Conservation (phyloP, 1,139 yeast species). For the Debaryomycetaceae sp. region DNA sequence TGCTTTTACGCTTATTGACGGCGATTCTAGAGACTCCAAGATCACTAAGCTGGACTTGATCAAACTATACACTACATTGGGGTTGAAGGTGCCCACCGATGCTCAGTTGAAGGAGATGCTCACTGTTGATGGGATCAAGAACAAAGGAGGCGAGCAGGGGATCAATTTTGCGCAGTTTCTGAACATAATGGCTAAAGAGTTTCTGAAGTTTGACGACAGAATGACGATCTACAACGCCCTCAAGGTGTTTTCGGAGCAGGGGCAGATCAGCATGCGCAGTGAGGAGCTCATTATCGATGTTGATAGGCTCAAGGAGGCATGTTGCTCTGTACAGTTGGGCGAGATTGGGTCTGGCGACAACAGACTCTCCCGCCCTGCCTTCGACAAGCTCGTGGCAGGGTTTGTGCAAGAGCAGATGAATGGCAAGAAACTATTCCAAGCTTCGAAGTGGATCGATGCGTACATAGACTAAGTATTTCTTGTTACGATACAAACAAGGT, state of each 20-base stretch:
- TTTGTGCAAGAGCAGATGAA: slow-evolving; percentile 57
- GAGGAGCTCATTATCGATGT: slow-evolving; percentile 43
- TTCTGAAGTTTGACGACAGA: slow-evolving; percentile 57
- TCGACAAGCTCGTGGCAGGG: slow-evolving; percentile 51
- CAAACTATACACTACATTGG: slow-evolving; percentile 50
- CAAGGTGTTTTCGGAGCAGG: slow-evolving; percentile 50
- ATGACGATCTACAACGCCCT: slow-evolving; percentile 63
- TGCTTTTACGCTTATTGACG: slow-evolving; percentile 69
- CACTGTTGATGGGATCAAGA: slow-evolving; percentile 17
- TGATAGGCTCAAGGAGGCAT: slow-evolving; percentile 48
- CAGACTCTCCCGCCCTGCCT: slow-evolving; percentile 51
- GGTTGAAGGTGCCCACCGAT: slow-evolving; percentile 40
- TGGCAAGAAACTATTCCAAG: slow-evolving; percentile 54
- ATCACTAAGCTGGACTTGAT: slow-evolving; percentile 60
- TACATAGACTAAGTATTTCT: slow-evolving; percentile 32
- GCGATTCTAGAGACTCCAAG: slow-evolving; percentile 69
- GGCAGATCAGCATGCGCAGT: slow-evolving; percentile 17
- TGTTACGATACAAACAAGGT: background rate
- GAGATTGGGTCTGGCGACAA: slow-evolving; percentile 46
- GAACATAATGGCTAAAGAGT: slow-evolving; percentile 60
- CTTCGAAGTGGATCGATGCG: slow-evolving; percentile 60
- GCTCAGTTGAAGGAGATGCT: slow-evolving; percentile 52
- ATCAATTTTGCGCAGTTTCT: slow-evolving; percentile 70
- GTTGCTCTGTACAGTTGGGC: slow-evolving; percentile 44
- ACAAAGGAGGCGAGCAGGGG: slow-evolving; percentile 24